Evolutionary conservation across 2,329 filamentous ascomycete species (phyloP).

Genomic region (Knoxdaviesia capensis): DNA sequence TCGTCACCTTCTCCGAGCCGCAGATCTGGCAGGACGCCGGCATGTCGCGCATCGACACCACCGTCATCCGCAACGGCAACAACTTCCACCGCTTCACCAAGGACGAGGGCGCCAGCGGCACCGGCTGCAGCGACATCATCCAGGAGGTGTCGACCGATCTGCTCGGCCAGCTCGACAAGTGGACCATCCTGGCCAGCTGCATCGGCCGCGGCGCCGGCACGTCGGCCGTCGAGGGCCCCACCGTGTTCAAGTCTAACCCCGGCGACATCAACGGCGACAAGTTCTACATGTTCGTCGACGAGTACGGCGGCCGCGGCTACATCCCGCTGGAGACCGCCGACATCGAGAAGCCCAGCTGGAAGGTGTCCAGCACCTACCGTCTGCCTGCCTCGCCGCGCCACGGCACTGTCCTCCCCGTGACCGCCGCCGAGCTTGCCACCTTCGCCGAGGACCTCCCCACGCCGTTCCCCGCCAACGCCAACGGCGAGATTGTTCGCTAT

Average conservation of each 20-base stretch:
- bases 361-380: conserved; percentile 21
- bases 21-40: conserved; percentile 30
- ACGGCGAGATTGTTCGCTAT: conserved; percentile 8
- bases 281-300: conserved; percentile 34
- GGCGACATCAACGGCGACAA: conserved; percentile 28
- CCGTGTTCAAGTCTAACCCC: conserved; percentile 27
- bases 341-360: conserved; percentile 26
- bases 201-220: conserved; percentile 29
- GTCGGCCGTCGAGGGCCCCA: conserved; percentile 27
- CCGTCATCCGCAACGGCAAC: conserved; percentile 20
- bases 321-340: conserved; percentile 30
- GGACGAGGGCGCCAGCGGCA: conserved; percentile 26
- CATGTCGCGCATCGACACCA: conserved; percentile 30
- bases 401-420: conserved; percentile 31
- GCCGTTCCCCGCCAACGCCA: conserved; percentile 3
- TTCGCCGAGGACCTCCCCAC: conserved; percentile 8
- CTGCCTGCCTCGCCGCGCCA: conserved; percentile 29
- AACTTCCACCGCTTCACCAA: conserved; percentile 33
- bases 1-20: conserved; percentile 25
- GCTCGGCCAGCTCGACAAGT: conserved; percentile 18
- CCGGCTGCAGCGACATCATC: conserved; percentile 32
- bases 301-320: conserved; percentile 29
- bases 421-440: conserved; percentile 19
- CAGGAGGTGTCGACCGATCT: conserved; percentile 25
- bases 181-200: conserved; percentile 23